A percentile compares a stretch with the other conserved stretches of the same genome.
Conservation (phyloP, 2,329 filamentous ascomycete genomes). For the Beauveria asiatica region DNA sequence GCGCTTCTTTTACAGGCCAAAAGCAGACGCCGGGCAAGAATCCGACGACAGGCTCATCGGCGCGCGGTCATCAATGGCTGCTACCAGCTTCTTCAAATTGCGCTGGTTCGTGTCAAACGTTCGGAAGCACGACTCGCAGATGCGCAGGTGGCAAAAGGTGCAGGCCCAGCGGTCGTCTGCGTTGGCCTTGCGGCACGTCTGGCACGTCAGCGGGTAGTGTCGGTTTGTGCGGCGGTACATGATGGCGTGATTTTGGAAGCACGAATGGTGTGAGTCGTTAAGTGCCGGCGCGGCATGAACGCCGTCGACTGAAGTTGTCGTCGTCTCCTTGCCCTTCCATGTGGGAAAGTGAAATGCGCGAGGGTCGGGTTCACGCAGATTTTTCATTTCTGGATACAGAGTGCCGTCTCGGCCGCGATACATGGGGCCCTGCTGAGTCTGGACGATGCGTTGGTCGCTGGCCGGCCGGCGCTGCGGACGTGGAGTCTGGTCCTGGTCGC, state of each 20-base stretch:
- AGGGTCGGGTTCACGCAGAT: conserved; percentile 25
- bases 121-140: conserved; percentile 41
- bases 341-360: conserved; percentile 30
- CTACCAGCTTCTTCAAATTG: conserved; percentile 35
- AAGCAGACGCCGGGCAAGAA: neutral
- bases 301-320: conserved; percentile 19
- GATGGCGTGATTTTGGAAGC: conserved; percentile 37
- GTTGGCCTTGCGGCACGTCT: conserved; percentile 41
- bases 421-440: conserved; percentile 24
- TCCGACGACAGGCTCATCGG: neutral
- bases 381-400: conserved; percentile 33
- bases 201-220: conserved; percentile 44
- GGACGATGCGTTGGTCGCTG: conserved; percentile 25
- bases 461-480: conserved; percentile 14
- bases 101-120: conserved; percentile 32
- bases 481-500: conserved; percentile 16
- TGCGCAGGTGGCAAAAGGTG: conserved; percentile 41
- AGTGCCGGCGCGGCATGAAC: conserved; percentile 36
- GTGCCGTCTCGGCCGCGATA: conserved; percentile 31
- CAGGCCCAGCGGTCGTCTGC: conserved; percentile 38
- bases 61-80: conserved; percentile 16
- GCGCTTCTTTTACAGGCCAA: neutral
- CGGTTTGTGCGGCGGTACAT: conserved; percentile 42
- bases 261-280: conserved; percentile 36
- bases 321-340: conserved; percentile 20